Base-by-base conservation (phyloP, 352 stramenopile species). In the Phytophthora cactorum region DNA sequence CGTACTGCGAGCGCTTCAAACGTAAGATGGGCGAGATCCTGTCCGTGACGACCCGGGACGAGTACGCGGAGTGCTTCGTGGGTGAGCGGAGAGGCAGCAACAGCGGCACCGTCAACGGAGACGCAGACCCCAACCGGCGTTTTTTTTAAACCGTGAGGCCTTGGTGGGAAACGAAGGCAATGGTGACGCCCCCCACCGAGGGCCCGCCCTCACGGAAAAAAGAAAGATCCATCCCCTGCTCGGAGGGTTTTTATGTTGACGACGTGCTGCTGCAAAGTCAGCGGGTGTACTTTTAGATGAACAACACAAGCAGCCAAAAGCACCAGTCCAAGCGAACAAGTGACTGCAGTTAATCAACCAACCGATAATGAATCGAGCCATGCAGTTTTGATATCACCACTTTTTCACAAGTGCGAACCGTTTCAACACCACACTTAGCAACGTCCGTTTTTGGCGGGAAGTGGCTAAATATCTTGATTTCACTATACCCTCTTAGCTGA, bases 1-100 rank as follows among this genome's bases (percentile, higher is more conserved):
- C 84, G n/a, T 97, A 97, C 59, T 94, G 84, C 63, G 85, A 95
- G 39, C 89, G 90, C 6, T 97, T 97, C 52, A 93, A 92, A 76
- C 79, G 83, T 38, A 93, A 94, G 65, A 95, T 95, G 88, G 82
- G 85, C 8, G 88, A 96, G 59, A 95, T 96, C 43, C 36, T 96
- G 55, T 89, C 83, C 1, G 78, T 96, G 25, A 77, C 79, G 6
- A 81, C 87, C 3, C 83, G 79, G 9, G 83, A 92, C 45, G 84
- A 94, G 45, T 89, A 90, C 41, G 66, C 70, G 1, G 79, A 85
- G 15, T 64, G 73, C 36, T 80, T 63, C 47, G 73, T 79, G 1
- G 70, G 63, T 10, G 69, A 78, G 28, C 73, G 74, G 31, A 75
- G 75, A 70, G 58, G 44, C 34, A 78, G 65, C 49, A 72, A 75